Percentiles rank a stretch among this genome's conserved stretches.
These are phyloP conservation scores for Blastobotrys americana DNA, from an alignment of 805 yeast genomes.

Conservation along the genomic window DNA sequence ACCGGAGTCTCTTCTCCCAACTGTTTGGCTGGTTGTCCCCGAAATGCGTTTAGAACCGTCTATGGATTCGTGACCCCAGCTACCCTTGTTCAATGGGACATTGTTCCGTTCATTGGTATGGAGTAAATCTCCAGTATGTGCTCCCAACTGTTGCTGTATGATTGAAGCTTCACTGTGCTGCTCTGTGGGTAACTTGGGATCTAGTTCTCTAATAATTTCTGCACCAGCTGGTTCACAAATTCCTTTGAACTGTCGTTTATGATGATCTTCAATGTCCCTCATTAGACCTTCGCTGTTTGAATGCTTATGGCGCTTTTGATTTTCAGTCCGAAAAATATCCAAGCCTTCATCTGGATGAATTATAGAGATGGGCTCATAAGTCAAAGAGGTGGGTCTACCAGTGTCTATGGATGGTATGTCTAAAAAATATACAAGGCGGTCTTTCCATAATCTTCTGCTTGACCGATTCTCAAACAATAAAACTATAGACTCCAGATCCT, in stretches of 20 bases:
- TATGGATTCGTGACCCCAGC: too few species aligned
- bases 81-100: too few species aligned
- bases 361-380: not conserved
- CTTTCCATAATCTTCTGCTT: constrained; percentile 4
- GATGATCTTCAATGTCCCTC: not conserved
- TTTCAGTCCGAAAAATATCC: not conserved
- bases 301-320: not conserved
- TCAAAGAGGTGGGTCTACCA: not conserved
- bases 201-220: too few species aligned
- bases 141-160: too few species aligned
- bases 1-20: too few species aligned
- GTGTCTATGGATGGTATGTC: not conserved
- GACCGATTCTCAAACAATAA: not conserved
- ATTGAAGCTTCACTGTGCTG: too few species aligned
- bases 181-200: too few species aligned
- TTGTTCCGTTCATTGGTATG: too few species aligned
- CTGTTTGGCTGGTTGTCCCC: too few species aligned
- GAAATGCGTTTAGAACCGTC: too few species aligned
- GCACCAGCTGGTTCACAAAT: too few species aligned
- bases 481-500: not conserved
- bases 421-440: not conserved
- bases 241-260: not conserved
- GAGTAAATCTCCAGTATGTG: too few species aligned
- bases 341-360: not conserved
- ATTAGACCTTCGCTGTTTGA: not conserved